Evolutionary conservation across 2,329 filamentous ascomycete genomes (phyloP).

Genomic region (Exophiala calicioides): DNA sequence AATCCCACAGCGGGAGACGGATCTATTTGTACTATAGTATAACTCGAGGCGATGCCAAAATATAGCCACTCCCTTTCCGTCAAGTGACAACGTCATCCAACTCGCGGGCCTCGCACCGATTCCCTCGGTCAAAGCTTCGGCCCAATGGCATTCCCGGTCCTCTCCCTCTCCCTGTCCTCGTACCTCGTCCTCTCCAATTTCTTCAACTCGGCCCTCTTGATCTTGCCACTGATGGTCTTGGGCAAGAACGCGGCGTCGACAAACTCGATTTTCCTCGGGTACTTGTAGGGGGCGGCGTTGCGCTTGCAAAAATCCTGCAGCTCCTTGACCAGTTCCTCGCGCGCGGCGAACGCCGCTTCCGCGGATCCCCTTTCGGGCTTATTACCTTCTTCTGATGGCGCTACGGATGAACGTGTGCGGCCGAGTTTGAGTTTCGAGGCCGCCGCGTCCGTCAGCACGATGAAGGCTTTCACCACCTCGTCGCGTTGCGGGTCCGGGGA

Average conservation of each 20-base stretch:
- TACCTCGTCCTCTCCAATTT: conserved; percentile 38
- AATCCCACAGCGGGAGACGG: no score
- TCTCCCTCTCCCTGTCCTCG: conserved; percentile 13
- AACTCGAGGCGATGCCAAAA: no score
- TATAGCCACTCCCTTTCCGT: no score
- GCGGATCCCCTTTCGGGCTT: no score
- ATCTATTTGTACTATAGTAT: no score
- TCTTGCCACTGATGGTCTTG: conserved; percentile 44
- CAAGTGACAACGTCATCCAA: background rate
- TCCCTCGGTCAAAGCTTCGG: background rate
- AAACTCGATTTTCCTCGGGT: conserved; percentile 44
- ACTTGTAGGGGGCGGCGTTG: conserved; percentile 46
- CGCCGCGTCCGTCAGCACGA: conserved; percentile 36
- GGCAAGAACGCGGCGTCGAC: conserved; percentile 41
- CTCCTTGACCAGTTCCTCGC: conserved; percentile 35
- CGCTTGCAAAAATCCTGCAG: conserved; percentile 45
- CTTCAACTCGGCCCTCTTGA: conserved; percentile 41
- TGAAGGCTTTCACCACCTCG: conserved; percentile 46
- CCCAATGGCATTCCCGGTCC: background rate
- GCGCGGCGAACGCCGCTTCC: background rate
- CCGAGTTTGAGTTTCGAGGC: conserved; percentile 4
- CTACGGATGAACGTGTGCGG: no score
- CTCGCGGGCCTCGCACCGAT: no score
- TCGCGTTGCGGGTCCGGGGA: conserved; percentile 41
- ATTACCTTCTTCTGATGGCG: no score